These are phyloP conservation scores for Ogataea allantospora DNA, from an alignment of 805 yeast species.

Conservation along the genomic window DNA sequence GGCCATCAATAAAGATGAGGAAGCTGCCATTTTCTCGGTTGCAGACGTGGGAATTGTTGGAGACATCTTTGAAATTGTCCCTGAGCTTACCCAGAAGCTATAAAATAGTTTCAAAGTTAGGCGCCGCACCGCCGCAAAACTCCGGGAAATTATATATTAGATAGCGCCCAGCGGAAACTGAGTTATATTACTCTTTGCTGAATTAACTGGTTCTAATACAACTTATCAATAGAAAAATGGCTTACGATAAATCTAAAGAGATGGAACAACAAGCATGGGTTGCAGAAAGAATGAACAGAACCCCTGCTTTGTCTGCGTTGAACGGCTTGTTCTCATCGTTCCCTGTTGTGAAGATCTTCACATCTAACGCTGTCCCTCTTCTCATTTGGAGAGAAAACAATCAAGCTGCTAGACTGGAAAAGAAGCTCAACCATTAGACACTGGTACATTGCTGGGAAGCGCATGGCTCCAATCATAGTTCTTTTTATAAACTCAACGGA, in stretches of 20 bases:
- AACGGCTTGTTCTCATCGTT: constrained; percentile 58
- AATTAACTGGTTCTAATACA: constrained; percentile 1
- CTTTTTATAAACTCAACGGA: constrained; percentile 7
- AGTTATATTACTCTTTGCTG: constrained; percentile 11
- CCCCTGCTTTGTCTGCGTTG: constrained; percentile 57
- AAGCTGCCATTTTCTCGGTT: constrained; percentile 87
- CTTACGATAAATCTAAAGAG: constrained; percentile 33
- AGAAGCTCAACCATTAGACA: constrained; percentile 14
- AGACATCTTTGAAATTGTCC: constrained; percentile 80
- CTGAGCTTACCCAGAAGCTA: constrained; percentile 83
- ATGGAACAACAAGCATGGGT: constrained; percentile 49
- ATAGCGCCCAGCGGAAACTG: constrained; percentile 6
- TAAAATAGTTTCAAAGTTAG: constrained; percentile 21
- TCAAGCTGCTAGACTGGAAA: constrained; percentile 24
- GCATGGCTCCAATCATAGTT: constrained; percentile 4
- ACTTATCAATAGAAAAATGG: constrained; percentile 11
- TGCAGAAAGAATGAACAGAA: constrained; percentile 45
- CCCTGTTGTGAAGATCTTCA: constrained; percentile 55
- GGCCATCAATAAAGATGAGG: constrained; percentile 92
- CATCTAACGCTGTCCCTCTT: constrained; percentile 60
- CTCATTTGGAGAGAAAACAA: constrained; percentile 46
- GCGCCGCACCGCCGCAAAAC: constrained; percentile 4
- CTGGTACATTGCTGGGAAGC: constrained; percentile 1
- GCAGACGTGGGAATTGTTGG: constrained; percentile 91
- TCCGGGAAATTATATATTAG: constrained; percentile 1